Percentiles rank a stretch among this genome's conserved stretches.
phyloP scores from a whole-genome alignment of 805 yeast genomes.

The Teunomyces barrocoloradensis region DNA sequence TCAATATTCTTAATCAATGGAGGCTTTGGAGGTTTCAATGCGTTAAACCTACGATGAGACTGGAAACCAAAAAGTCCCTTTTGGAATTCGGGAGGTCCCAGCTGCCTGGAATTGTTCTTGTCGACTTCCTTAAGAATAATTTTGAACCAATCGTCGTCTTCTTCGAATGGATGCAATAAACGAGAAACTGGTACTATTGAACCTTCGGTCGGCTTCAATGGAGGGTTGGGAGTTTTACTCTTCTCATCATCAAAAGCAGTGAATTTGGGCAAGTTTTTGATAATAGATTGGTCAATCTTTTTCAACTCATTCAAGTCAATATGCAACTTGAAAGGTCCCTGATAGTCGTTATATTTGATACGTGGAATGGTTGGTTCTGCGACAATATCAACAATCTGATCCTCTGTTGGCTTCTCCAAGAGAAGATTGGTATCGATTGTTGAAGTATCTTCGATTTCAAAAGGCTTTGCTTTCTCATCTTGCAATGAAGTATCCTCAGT shows the following conservation, averaged over 20 bases:
- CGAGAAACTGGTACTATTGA: conserved; percentile 60
- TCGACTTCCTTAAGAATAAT: conserved; percentile 45
- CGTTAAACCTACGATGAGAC: conserved; percentile 53
- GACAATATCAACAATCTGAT: not conserved
- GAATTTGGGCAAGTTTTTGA: conserved; percentile 47
- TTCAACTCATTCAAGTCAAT: conserved; percentile 42
- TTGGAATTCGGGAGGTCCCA: conserved; percentile 42
- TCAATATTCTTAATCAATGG: conserved; percentile 81
- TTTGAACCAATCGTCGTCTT: conserved; percentile 62
- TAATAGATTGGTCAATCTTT: conserved; percentile 45
- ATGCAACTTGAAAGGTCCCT: conserved; percentile 45
- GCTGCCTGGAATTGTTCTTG: conserved; percentile 7
- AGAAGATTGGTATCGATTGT: conserved; percentile 40
- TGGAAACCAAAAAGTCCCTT: conserved; percentile 59
- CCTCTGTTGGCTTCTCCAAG: conserved; percentile 10
- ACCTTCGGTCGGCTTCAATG: conserved; percentile 25
- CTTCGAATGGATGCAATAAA: conserved; percentile 60
- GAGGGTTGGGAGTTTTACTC: conserved; percentile 15
- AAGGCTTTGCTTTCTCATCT: conserved; percentile 3
- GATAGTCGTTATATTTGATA: conserved; percentile 2
- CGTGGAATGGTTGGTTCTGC: not conserved
- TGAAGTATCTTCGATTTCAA: not conserved
- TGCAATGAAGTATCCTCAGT: conserved; percentile 4
- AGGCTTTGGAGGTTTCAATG: conserved; percentile 85
- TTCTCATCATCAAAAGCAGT: conserved; percentile 44